These are phyloP conservation scores for Claviceps fusiformis DNA, from an alignment of 2,329 filamentous ascomycete species.

Conservation along the genomic window DNA sequence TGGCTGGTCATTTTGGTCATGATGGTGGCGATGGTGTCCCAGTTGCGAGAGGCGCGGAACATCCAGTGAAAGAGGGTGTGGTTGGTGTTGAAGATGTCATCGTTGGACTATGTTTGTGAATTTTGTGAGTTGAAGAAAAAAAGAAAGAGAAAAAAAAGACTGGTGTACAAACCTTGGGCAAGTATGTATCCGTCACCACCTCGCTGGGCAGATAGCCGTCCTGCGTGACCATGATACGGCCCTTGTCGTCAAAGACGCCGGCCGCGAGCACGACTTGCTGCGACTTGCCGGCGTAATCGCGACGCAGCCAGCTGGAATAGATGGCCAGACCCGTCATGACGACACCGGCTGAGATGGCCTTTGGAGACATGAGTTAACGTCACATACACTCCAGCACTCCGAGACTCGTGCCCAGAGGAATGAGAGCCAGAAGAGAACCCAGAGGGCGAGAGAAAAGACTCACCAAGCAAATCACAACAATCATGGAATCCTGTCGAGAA, in stretches of 20 bases:
- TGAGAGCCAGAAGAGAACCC: not conserved
- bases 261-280: constrained; percentile 46
- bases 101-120: constrained; percentile 6
- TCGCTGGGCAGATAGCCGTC: constrained; percentile 56
- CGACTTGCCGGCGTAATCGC: constrained; percentile 41
- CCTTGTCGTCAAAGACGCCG: constrained; percentile 53
- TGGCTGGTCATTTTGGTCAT: constrained; percentile 62
- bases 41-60: constrained; percentile 67
- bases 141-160: too few relatives aligned
- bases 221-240: constrained; percentile 54
- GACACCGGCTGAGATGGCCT: constrained; percentile 50
- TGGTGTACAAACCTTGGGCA: constrained; percentile 39
- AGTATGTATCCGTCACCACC: constrained; percentile 67
- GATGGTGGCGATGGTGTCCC: constrained; percentile 53
- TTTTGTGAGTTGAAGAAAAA: not conserved
- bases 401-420: not conserved
- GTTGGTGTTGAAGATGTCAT: constrained; percentile 58
- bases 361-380: not conserved
- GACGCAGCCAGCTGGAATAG: constrained; percentile 25
- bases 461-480: constrained; percentile 60
- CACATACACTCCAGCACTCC: not conserved
- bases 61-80: constrained; percentile 83
- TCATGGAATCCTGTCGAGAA: constrained; percentile 16
- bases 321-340: constrained; percentile 43
- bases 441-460: constrained; percentile 13